A percentile compares a stretch with the other conserved stretches of the same genome.
These are phyloP conservation scores for Cladosporium sp. DNA, from an alignment of 2,329 filamentous ascomycete species.

Conservation along the genomic window DNA sequence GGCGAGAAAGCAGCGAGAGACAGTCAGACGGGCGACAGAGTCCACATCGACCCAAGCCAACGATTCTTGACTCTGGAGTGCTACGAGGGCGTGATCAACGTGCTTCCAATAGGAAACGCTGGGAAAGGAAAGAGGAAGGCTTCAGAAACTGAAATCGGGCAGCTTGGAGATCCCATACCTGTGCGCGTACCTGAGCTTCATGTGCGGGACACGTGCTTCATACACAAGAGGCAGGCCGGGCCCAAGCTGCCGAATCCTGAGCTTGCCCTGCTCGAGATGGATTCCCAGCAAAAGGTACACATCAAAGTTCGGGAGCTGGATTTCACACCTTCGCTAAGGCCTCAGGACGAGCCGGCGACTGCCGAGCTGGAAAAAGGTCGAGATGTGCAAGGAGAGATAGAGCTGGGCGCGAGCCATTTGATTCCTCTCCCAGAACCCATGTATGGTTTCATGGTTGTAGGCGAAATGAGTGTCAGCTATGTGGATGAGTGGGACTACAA, in stretches of 20 bases:
- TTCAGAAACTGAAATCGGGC: constrained; percentile 45
- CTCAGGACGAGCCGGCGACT: constrained; percentile 40
- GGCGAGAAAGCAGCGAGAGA: constrained; percentile 60
- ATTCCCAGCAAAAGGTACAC: constrained; percentile 47
- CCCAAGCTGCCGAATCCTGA: constrained; percentile 47
- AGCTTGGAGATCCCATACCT: constrained; percentile 56
- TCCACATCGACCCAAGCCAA: constrained; percentile 74
- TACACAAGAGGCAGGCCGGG: constrained; percentile 46
- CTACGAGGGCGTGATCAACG: constrained; percentile 61
- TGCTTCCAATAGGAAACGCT: constrained; percentile 54
- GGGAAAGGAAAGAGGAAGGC: constrained; percentile 42
- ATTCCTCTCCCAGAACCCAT: constrained; percentile 55
- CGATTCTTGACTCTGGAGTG: constrained; percentile 61
- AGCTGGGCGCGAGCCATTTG: constrained; percentile 55
- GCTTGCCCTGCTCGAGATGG: constrained; percentile 60
- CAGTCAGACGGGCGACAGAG: constrained; percentile 75
- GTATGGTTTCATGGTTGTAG: constrained; percentile 43
- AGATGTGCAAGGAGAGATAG: constrained; percentile 47
- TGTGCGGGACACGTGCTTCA: constrained; percentile 59
- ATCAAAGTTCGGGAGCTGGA: constrained; percentile 51
- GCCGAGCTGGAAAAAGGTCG: constrained; percentile 50
- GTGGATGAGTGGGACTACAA: constrained; percentile 67
- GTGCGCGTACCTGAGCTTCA: constrained; percentile 61
- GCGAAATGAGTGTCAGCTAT: constrained; percentile 70
- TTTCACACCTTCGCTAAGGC: constrained; percentile 41